phyloP scores from a whole-genome alignment of 495 filamentous ascomycete species.

The Wilcoxina mikolae region DNA sequence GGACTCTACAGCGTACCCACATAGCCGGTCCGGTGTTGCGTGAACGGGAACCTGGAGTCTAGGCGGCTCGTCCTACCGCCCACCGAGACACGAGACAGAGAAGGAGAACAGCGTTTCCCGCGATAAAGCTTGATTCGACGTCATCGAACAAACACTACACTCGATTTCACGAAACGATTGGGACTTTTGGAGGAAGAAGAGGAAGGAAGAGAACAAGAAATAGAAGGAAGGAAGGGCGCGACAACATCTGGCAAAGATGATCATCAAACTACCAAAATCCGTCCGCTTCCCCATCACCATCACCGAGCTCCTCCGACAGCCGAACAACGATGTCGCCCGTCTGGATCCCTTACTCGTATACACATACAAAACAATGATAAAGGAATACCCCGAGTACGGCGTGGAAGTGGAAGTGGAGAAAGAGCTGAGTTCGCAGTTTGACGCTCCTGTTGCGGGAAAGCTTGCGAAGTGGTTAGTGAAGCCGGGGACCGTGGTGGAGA shows the following conservation, averaged over 20 bases:
- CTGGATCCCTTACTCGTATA: constrained; percentile 69
- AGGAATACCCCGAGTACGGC: constrained; percentile 56
- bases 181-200: no score
- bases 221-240: no score
- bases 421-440: constrained; percentile 59
- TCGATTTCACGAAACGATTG: no score
- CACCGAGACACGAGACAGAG: no score
- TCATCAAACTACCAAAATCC: constrained; percentile 27
- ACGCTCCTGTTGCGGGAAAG: constrained; percentile 65
- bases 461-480: constrained; percentile 60
- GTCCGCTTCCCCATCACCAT: constrained; percentile 92
- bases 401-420: constrained; percentile 53
- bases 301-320: constrained; percentile 62
- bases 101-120: no score
- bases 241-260: constrained; percentile 20
- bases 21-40: no score
- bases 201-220: no score
- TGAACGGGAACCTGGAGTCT: no score
- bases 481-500: constrained; percentile 53
- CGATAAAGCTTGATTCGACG: no score
- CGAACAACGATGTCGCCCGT: constrained; percentile 57
- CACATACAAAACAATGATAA: constrained; percentile 59
- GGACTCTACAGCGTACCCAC: no score
- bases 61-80: no score
- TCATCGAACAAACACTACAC: no score